These are phyloP conservation scores for Colletotrichum tofieldiae DNA, from an alignment of 2,329 filamentous ascomycete genomes.

Conservation along the genomic window DNA sequence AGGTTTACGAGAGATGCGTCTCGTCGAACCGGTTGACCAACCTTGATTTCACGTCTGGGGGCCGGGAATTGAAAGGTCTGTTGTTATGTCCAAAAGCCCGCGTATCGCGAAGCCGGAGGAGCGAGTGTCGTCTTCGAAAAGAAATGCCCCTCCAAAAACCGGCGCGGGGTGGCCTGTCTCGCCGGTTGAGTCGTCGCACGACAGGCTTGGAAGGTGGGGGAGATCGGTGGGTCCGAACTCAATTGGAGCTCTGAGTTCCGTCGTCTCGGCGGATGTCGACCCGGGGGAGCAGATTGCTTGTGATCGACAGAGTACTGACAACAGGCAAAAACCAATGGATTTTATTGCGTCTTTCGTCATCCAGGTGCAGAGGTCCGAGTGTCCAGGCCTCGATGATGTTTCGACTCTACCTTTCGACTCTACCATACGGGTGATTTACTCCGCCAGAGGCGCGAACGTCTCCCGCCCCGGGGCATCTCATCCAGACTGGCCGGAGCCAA, in stretches of 20 bases:
- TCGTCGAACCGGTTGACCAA: not conserved
- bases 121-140: not conserved
- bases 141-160: slow-evolving; percentile 15
- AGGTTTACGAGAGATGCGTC: not conserved
- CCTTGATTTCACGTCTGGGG: not conserved
- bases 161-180: slow-evolving; percentile 33
- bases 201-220: slow-evolving; percentile 30
- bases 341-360: too few relatives aligned
- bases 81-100: too few relatives aligned
- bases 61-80: not conserved
- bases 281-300: not conserved
- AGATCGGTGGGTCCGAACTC: slow-evolving; percentile 2
- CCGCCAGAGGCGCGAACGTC: not conserved
- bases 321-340: not conserved
- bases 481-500: not conserved
- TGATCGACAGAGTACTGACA: not conserved
- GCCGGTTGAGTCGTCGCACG: slow-evolving; percentile 1
- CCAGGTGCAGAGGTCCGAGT: not conserved
- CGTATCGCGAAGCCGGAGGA: not conserved
- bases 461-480: not conserved
- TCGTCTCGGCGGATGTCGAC: not conserved
- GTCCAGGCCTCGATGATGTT: not conserved
- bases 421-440: too few relatives aligned
- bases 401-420: too few relatives aligned
- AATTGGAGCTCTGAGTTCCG: slow-evolving; percentile 12